Evolutionary conservation across 331 rosid genomes (phyloP), one percentile per base, ranked within the genome.

Genomic region (Cucumis variabilis): DNA sequence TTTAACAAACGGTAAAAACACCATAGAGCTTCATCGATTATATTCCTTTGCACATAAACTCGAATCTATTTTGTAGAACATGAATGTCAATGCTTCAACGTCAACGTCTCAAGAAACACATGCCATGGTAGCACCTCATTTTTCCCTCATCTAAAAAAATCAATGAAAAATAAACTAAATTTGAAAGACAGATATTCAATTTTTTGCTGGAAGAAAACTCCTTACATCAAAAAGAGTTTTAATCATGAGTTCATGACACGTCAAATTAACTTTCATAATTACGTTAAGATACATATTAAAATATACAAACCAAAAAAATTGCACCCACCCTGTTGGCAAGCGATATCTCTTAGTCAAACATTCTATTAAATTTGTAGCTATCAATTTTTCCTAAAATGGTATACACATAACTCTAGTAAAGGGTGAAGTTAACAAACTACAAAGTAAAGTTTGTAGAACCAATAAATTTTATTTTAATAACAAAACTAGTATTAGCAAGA

Each of bases 61-160:
- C 3, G 37, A 30, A 30, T 3, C 37, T 30, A 30, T 30, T 30
- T 30, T 3, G 37, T 30, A 30, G 37, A 30, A 30, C 37, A 30
- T 30, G 37, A 30, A 30, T 30, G 37, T 30, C 37, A 30, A 30
- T 95, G 99, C 41, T 95, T 87, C 88, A 95, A 93, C 68, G 98
- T 93, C 84, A 93, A 50, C 89, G 95, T 97, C 93, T 97, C 98
- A 3, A 96, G 67, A 70, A 97, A 94, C 37, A 97, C 85, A 82
- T 97, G 99, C 99, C 99, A 95, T 0, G 98, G 98, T 80, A 97
- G 87, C 82, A 97, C 90, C 37, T 30, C 37, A 30, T 30, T 30
- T 30, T 30, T 30, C 37, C 37, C 37, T 30, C 37, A 30, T 30
- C 37, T 30, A 30, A 30, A 30, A 30, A 33, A 33, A 33, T 33